These are phyloP conservation scores for Saccharomycopsis capsularis DNA, from an alignment of 805 yeast genomes.

Conservation along the genomic window DNA sequence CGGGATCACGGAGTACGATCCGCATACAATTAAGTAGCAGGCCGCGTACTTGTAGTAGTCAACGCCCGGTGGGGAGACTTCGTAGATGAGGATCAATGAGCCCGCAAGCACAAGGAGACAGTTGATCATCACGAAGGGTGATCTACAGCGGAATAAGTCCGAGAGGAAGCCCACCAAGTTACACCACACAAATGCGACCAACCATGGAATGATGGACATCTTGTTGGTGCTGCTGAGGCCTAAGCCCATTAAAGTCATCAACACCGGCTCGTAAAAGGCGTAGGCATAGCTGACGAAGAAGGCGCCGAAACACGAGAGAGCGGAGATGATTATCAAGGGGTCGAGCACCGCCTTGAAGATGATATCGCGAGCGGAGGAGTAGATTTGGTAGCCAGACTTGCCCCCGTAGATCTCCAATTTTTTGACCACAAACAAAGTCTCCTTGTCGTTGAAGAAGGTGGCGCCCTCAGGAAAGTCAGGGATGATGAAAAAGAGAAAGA, in stretches of 20 bases:
- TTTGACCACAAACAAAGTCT: constrained; percentile 31
- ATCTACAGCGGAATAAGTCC: constrained; percentile 37
- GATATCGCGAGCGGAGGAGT: constrained; percentile 40
- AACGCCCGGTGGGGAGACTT: constrained; percentile 37
- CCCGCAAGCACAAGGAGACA: constrained; percentile 43
- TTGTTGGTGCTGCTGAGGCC: constrained; percentile 56
- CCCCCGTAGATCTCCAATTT: constrained; percentile 22
- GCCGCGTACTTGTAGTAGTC: constrained; percentile 48
- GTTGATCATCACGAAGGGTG: constrained; percentile 23
- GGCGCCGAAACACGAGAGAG: constrained; percentile 54
- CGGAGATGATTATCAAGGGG: constrained; percentile 48
- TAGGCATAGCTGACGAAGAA: constrained; percentile 69
- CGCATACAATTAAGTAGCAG: constrained; percentile 51
- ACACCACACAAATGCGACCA: constrained; percentile 50
- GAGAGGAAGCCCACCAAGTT: constrained; percentile 45
- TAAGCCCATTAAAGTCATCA: constrained; percentile 52
- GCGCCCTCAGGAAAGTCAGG: constrained; percentile 47
- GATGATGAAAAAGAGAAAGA: constrained; percentile 34
- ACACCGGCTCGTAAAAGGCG: constrained; percentile 68
- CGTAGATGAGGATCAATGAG: constrained; percentile 26
- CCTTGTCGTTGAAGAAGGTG: constrained; percentile 34
- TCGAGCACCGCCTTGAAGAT: constrained; percentile 44
- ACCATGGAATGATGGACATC: constrained; percentile 67
- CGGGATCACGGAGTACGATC: constrained; percentile 61
- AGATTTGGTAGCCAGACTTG: constrained; percentile 41